phyloP scores from a whole-genome alignment of 768 basidiomycete species.

The Tylopilus felleus region DNA sequence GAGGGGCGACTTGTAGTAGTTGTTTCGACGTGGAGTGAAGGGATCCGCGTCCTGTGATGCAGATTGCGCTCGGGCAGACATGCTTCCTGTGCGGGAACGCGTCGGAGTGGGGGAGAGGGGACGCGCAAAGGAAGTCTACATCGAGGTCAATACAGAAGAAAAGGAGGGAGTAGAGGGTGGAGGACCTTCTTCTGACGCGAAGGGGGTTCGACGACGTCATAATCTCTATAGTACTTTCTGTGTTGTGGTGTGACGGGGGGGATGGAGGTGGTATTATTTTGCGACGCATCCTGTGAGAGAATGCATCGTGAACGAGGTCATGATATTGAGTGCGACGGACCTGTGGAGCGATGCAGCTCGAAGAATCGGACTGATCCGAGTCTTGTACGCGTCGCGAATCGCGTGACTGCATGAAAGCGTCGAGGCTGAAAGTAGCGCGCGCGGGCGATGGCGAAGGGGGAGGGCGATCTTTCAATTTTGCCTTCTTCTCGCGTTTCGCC shows the following conservation, averaged over 20 bases:
- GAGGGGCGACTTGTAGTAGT: conserved; percentile 45
- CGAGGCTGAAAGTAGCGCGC: conserved; percentile 43
- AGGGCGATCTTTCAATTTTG: conserved; percentile 48
- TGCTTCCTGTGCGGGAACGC: conserved; percentile 32
- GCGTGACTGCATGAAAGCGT: conserved; percentile 54
- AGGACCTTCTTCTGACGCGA: conserved; percentile 31
- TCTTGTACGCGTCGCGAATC: conserved; percentile 43
- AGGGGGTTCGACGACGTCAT: conserved; percentile 31
- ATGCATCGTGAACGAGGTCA: conserved; percentile 21
- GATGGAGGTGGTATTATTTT: conserved; percentile 27
- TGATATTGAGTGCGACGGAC: conserved; percentile 34
- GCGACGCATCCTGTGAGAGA: conserved; percentile 22
- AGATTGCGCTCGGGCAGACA: conserved; percentile 26
- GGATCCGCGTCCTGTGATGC: conserved; percentile 38
- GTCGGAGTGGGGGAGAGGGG: conserved; percentile 47
- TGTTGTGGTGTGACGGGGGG: conserved; percentile 57
- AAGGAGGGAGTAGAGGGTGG: neutral
- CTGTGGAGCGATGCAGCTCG: conserved; percentile 32
- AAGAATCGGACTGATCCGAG: conserved; percentile 31
- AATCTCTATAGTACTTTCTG: conserved; percentile 56
- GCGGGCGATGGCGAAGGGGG: conserved; percentile 52
- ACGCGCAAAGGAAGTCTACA: conserved; percentile 29
- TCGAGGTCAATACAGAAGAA: neutral
- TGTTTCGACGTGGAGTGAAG: conserved; percentile 48
- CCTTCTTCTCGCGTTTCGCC: conserved; percentile 47